Evolutionary conservation across 2,329 filamentous ascomycete species (phyloP), one percentile per base, ranked within the genome.

Genomic region (Raffaelea albimanens): DNA sequence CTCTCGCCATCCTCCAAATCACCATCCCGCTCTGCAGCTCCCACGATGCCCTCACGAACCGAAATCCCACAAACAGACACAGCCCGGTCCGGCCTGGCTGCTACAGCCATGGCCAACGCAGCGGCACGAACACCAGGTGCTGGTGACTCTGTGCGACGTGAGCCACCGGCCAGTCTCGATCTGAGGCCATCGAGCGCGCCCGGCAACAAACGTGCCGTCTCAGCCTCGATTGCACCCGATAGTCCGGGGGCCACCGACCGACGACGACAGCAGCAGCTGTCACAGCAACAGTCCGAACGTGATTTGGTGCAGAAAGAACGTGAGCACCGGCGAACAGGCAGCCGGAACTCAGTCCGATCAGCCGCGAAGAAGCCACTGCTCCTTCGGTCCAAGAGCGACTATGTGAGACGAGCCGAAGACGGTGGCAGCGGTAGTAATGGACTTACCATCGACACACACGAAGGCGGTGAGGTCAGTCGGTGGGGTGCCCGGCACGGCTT

Each of bases 401-500:
- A 70, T 56, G 67, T 63, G 23, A 61, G 64, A 59, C 31, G 56
- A 53, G 21, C 34, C 47, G 19, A 51, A 55, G 23, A 48, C 45
- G 29, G 46, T 47, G 18, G 31, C 18, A 40, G n/a, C 43, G 50
- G 18, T 13, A 43, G 67, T 21, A 60, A 68, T 16, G 64, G 70
- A 21, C 14, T 38, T 13, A 41, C 40, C 25, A 33, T 18, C 63
- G 39, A n/a, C 14, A 53, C 44, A n/a, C n/a, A n/a, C n/a, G n/a
- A n/a, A n/a, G n/a, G n/a, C 40, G 44, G 42, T 31, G 69, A 71
- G 39, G 59, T 63, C 44, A 56, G 51, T 51, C 43, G 50, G 61
- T 76, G 73, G 72, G 76, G 76, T 8, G 75, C 75, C 63, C 79
- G 90, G 43, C 90, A 96, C 68, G 90, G 90, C 43, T 96, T 93